phyloP scores from a whole-genome alignment of 441 rosid genomes.

The Eruca vesicaria region DNA sequence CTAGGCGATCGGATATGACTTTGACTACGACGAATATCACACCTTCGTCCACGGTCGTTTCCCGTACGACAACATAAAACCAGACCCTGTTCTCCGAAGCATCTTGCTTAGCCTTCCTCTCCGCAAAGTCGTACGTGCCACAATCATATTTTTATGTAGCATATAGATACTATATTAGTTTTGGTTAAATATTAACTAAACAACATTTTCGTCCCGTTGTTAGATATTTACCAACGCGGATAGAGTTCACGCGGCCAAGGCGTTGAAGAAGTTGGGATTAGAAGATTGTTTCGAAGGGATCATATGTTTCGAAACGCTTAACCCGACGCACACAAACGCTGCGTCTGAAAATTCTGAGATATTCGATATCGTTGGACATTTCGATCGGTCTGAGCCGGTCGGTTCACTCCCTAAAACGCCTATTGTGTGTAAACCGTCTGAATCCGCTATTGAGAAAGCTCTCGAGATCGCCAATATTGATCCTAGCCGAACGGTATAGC shows the following conservation, averaged over 20 bases:
- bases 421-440: constrained; percentile 83
- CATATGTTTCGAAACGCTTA: constrained; percentile 87
- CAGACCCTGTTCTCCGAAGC: constrained; percentile 74
- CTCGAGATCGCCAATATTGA: constrained; percentile 67
- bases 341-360: constrained; percentile 45
- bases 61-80: constrained; percentile 78
- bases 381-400: constrained; percentile 41
- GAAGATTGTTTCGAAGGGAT: constrained; percentile 94
- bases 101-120: constrained; percentile 71
- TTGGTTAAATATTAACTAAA: background rate
- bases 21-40: constrained; percentile 92
- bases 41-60: constrained; percentile 82
- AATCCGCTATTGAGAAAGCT: constrained; percentile 64
- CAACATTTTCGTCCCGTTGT: background rate
- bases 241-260: constrained; percentile 65
- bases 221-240: constrained; percentile 96
- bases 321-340: constrained; percentile 44
- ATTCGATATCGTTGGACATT: constrained; percentile 61
- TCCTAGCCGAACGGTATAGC: constrained; percentile 78
- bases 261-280: constrained; percentile 67
- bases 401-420: constrained; percentile 63
- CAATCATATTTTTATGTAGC: background rate
- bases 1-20: constrained; percentile 85
- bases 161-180: background rate
- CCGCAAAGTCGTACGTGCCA: constrained; percentile 57